phyloP scores from a whole-genome alignment of 306 rosid genomes.

The Ochetophila trinervis region DNA sequence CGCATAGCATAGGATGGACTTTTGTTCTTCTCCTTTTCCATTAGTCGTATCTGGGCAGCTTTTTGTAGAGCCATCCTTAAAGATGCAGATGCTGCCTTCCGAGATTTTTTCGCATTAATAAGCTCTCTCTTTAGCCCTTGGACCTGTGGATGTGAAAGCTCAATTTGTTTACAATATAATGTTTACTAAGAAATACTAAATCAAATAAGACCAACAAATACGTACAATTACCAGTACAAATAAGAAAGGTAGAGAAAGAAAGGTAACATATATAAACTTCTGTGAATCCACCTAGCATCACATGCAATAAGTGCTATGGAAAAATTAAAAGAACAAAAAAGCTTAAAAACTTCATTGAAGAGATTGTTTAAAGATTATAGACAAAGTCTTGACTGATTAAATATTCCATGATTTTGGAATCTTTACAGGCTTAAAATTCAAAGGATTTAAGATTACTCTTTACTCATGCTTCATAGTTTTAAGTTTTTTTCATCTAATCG shows the following conservation, averaged over 20 bases:
- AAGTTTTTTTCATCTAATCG: too few species aligned
- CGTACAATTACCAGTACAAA: neutral
- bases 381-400: too few species aligned
- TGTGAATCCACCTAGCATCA: too few species aligned
- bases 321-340: too few species aligned
- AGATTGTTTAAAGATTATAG: too few species aligned
- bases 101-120: conserved; percentile 66
- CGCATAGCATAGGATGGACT: conserved; percentile 98
- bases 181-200: neutral
- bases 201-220: neutral
- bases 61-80: conserved; percentile 80
- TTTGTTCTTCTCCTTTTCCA: conserved; percentile 95
- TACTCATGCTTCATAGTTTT: too few species aligned
- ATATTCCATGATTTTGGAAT: too few species aligned
- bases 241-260: neutral
- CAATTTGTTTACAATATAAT: conserved; percentile 14
- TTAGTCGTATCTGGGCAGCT: conserved; percentile 82
- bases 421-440: too few species aligned
- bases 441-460: too few species aligned
- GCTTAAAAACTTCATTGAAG: too few species aligned
- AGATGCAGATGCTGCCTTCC: conserved; percentile 83
- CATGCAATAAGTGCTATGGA: too few species aligned
- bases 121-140: conserved; percentile 89
- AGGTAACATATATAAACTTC: neutral
- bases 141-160: conserved; percentile 53